Conservation (phyloP, 192 early-diverging fungal species). For the Obelidium mucronatum region DNA sequence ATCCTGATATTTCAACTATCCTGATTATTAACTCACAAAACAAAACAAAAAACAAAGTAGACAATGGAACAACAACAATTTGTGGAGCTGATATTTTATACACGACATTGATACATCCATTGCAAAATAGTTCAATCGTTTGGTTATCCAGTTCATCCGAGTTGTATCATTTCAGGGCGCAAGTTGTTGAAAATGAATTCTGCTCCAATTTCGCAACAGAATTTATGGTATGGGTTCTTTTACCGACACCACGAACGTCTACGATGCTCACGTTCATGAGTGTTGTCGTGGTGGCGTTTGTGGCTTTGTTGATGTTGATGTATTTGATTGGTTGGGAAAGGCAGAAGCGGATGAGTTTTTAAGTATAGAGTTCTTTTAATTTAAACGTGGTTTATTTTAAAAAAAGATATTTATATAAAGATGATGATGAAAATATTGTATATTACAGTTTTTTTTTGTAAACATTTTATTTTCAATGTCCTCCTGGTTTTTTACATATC, state of each 20-base stretch:
- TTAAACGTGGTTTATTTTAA: no score
- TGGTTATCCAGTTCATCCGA: constrained; percentile 26
- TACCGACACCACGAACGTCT: constrained; percentile 32
- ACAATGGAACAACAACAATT: constrained; percentile 10
- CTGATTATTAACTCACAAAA: background rate
- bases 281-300: constrained; percentile 27
- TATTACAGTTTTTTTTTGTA: background rate
- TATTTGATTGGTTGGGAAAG: constrained; percentile 6
- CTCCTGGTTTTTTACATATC: constrained; percentile 44
- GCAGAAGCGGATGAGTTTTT: background rate
- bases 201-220: constrained; percentile 13
- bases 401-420: no score
- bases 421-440: no score
- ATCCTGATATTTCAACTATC: background rate
- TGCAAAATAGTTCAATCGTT: background rate
- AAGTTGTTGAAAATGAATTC: constrained; percentile 32
- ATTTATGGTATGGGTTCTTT: constrained; percentile 32
- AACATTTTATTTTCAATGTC: background rate
- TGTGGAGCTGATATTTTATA: constrained; percentile 4
- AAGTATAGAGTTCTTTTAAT: no score
- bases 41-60: no score
- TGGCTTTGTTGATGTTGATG: constrained; percentile 9
- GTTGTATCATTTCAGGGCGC: constrained; percentile 34
- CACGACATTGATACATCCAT: constrained; percentile 27
- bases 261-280: constrained; percentile 35